Evolutionary conservation across 1,139 yeast species (phyloP).

Genomic region (Saccharomyces uvarum): DNA sequence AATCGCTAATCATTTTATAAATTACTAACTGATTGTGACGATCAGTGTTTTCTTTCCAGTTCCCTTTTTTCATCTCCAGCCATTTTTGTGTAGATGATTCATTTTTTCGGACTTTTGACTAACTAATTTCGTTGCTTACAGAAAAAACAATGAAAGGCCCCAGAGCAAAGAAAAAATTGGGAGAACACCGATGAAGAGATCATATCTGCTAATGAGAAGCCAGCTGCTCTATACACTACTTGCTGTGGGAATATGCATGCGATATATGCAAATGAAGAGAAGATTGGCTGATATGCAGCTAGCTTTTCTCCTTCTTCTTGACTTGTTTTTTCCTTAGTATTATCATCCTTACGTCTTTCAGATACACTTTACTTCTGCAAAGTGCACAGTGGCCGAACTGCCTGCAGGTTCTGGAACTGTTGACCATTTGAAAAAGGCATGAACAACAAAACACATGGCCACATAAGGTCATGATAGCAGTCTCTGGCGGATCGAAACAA

Average conservation of each 20-base stretch:
- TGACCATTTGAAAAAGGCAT: conserved; percentile 44
- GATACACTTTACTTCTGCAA: conserved; percentile 39
- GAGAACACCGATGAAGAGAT: neutral
- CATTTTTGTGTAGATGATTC: neutral
- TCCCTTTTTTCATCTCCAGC: neutral
- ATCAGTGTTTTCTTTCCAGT: neutral
- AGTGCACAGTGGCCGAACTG: conserved; percentile 42
- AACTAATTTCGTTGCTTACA: neutral
- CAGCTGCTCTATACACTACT: neutral
- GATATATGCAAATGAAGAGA: neutral
- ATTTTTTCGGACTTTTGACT: neutral
- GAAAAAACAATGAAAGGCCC: neutral
- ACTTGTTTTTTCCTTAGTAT: conserved; percentile 17
- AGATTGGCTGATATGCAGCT: neutral
- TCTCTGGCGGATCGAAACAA: conserved; percentile 45
- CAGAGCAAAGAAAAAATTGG: neutral
- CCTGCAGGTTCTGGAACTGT: conserved; percentile 35
- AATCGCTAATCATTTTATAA: neutral
- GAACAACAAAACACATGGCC: conserved; percentile 49
- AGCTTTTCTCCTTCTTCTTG: neutral
- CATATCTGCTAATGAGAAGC: neutral
- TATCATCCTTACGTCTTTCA: conserved; percentile 29
- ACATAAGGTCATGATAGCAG: conserved; percentile 43
- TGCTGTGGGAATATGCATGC: neutral
- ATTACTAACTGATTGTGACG: neutral